Evolutionary conservation across 78 protist genomes (phyloP).

Genomic region (Bodo saltans): DNA sequence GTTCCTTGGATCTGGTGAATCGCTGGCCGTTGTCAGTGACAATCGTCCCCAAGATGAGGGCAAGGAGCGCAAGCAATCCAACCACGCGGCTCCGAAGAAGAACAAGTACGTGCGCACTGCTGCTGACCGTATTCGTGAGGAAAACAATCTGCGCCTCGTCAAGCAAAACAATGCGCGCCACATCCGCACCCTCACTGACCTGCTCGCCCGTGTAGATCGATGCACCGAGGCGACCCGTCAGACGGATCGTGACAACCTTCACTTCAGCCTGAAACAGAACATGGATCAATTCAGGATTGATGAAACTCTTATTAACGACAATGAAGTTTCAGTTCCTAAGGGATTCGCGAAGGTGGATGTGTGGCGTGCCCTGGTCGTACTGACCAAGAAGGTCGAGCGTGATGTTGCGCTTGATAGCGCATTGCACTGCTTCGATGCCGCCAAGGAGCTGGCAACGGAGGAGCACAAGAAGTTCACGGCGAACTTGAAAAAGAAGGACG

Average conservation of each 20-base stretch:
- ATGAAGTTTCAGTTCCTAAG: too few species aligned
- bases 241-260: slow-evolving; percentile 2
- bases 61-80: slow-evolving; percentile 10
- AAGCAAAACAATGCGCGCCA: slow-evolving; percentile 11
- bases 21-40: too few species aligned
- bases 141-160: slow-evolving; percentile 16
- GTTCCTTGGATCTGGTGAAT: too few species aligned
- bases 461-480: slow-evolving; percentile 11
- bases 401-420: too few species aligned
- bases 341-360: too few species aligned
- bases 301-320: too few species aligned
- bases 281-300: too few species aligned
- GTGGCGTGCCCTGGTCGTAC: too few species aligned
- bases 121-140: slow-evolving; percentile 20
- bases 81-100: neutral
- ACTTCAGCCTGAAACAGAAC: too few species aligned
- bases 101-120: neutral
- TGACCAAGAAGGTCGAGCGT: too few species aligned
- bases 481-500: slow-evolving; percentile 24
- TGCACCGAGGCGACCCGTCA: neutral
- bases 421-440: too few species aligned
- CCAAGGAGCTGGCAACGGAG: too few species aligned
- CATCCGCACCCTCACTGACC: slow-evolving; percentile 1
- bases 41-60: slow-evolving; percentile 2
- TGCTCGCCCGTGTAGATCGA: slow-evolving; percentile 13